Evolutionary conservation across 108 stramenopile species (phyloP).

Genomic region (Mayamaea pseudoterrestris): DNA sequence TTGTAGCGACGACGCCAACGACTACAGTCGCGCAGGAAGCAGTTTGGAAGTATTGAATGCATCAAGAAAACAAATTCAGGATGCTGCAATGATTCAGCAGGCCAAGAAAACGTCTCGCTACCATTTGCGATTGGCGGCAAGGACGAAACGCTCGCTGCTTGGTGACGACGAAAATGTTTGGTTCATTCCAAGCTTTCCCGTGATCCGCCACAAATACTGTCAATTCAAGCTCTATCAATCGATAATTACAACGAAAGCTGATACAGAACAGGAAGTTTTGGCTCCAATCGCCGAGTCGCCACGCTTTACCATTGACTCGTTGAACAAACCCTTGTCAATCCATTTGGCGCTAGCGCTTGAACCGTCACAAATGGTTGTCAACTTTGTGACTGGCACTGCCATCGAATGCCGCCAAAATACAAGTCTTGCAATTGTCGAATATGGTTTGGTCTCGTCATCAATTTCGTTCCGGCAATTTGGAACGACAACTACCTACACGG

Average conservation of each 20-base stretch:
- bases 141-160: too few species aligned
- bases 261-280: slow-evolving; percentile 4
- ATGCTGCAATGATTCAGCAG: not conserved
- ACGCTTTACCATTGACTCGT: slow-evolving; percentile 4
- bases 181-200: slow-evolving; percentile 42
- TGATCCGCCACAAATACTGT: slow-evolving; percentile 23
- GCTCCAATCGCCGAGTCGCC: slow-evolving; percentile 7
- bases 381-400: slow-evolving; percentile 31
- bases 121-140: too few species aligned
- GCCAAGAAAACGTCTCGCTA: too few species aligned
- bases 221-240: slow-evolving; percentile 24
- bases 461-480: too few species aligned
- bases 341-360: slow-evolving; percentile 33
- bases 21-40: too few species aligned
- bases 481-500: slow-evolving; percentile 36
- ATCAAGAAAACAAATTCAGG: not conserved
- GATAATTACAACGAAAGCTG: not conserved
- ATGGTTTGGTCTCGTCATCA: too few species aligned
- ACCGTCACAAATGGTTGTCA: slow-evolving; percentile 26
- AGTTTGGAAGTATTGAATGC: not conserved
- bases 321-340: slow-evolving; percentile 23
- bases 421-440: not conserved
- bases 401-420: not conserved
- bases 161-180: too few species aligned
- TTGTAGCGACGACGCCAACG: too few species aligned